Evolutionary conservation across 768 basidiomycete genomes (phyloP), one percentile per base, ranked within the genome.

Genomic region (Phanerochaete sordida): DNA sequence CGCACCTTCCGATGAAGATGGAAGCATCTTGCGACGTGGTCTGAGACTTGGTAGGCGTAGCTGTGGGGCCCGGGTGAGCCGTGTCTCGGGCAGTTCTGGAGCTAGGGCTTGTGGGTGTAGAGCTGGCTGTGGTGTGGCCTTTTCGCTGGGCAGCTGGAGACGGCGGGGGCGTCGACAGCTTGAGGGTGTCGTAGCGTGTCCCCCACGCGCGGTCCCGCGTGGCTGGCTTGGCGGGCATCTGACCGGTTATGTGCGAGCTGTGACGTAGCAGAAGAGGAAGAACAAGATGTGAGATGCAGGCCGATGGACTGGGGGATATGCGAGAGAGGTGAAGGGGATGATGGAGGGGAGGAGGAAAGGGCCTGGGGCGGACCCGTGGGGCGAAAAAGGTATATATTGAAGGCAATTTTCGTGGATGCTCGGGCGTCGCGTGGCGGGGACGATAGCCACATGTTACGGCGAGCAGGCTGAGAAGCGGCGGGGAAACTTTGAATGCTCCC

Each of bases 1-100:
- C 69, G 4, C 66, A 90, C 91, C 90, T 91, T 71, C 92, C 91
- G 61, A 93, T 86, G 71, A 93, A 93, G 66, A 93, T 81, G 66
- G 89, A 91, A 43, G 90, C 85, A 64, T 92, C 87, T 69, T 91
- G 88, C 57, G 83, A 80, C 68, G 81, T 76, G 66, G 78, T 83
- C 47, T 85, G 71, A 11, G 44, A 35, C 45, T 62, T 65, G 48
- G 28, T 48, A 27, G 60, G 59, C 1, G 62, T 43, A 44, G 57
- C 60, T 50, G 59, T 62, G 64, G 44, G 64, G 45, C 64, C 70
- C 44, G 67, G 72, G 33, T 70, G 64, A 0, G 59, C 62, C 31
- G 33, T 59, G 59, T 33, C 52, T 11, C 44, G 47, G 50, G 64
- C 53, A 21, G 55, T 49, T 43, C 28, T 23, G 31, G 44, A 35